Base-by-base conservation (phyloP, 495 filamentous ascomycete species). In the Talaromyces trachyspermus region DNA sequence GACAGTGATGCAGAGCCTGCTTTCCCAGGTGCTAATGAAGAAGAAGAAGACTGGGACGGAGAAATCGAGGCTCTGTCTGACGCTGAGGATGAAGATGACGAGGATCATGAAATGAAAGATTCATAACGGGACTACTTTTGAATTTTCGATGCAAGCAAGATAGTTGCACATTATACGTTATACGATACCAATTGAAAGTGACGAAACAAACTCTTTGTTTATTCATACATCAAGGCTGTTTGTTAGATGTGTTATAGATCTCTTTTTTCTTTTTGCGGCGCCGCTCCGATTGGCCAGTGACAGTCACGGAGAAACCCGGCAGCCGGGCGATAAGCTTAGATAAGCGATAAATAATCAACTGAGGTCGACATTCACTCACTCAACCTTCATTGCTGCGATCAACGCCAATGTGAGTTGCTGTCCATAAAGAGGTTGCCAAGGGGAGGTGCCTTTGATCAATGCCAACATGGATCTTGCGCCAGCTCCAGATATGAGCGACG, bases 21-120 rank as follows among this genome's bases (percentile, higher is more conserved):
- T 26, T 43, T 49, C 5, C 38, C 53, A 7, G 54, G 57, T 23
- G 66, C 73, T 26, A 65, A 71, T 14, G 70, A 69, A 23, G 70
- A 75, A 17, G 62, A 62, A 43, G 58, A 65, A 22, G 62, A 61
- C 41, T 43, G 27, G 50, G 55, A 57, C 24, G 45, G 39, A 10
- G 69, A 68, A 36, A 60, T 67, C 45, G 69, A 69, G 35, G 57
- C 45, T 10, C 61, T 61, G 32, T 71, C 69, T n/a, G 70, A 70
- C n/a, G n/a, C n/a, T 33, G 66, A 72, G 23, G 67, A 71, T 27
- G 66, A 72, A 20, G 70, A 72, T 43, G 69, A 70, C 30, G 67
- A 72, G 26, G 70, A 72, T 49, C 60, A 71, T 39, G 68, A 75
- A 54, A 75, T 75, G 70, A 65, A 69, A 17, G 70, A 69, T 54